Evolutionary conservation across 2,329 filamentous ascomycete species (phyloP).

Genomic region (Blastomyces parvus): DNA sequence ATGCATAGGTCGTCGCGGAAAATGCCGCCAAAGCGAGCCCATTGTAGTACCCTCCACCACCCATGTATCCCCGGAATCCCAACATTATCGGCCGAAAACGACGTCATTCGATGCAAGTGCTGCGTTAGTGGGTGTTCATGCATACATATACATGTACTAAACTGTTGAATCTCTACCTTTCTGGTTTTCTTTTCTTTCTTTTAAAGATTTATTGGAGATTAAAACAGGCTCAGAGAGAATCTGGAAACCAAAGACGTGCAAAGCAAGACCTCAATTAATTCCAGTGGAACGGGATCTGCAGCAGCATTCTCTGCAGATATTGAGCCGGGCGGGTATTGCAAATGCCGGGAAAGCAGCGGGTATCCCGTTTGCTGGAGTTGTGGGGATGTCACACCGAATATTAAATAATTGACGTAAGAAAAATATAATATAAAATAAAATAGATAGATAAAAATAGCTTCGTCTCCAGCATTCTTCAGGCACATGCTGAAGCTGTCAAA

Average conservation of each 20-base stretch:
- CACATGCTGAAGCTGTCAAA: neutral
- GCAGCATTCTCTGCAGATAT: neutral
- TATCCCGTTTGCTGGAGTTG: no score
- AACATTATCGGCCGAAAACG: neutral
- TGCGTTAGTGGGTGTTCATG: neutral
- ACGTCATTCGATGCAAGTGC: neutral
- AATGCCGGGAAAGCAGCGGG: neutral
- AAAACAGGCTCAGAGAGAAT: neutral
- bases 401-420: neutral
- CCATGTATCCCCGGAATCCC: neutral
- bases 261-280: neutral
- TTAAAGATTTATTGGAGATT: neutral
- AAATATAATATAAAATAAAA: neutral
- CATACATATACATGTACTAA: neutral
- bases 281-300: neutral
- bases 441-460: neutral
- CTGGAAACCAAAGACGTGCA: neutral
- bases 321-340: neutral
- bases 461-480: neutral
- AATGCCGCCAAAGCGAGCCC: neutral
- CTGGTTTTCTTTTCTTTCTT: neutral
- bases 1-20: neutral
- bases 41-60: neutral
- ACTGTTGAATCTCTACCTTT: neutral
- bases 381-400: neutral